Base-by-base conservation (phyloP, 2,329 filamentous ascomycete genomes). In the Penicillium sp. region DNA sequence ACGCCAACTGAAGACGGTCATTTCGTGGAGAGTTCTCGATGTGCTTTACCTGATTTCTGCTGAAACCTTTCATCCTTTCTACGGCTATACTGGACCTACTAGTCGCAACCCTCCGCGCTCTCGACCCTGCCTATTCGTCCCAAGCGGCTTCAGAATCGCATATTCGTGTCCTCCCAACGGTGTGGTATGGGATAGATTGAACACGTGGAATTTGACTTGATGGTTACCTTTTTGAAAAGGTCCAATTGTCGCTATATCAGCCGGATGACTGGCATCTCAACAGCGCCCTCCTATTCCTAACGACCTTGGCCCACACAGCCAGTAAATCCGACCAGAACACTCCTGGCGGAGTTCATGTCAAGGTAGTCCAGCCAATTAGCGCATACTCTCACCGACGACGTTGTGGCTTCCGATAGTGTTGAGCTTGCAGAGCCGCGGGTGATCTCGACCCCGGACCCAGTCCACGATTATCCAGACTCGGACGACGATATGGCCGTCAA, bases 401-500 rank as follows among this genome's bases (percentile, higher is more conserved):
- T 59, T 61, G 69, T 72, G 69, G 69, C 69, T 71, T 67, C 65
- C 48, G 54, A 65, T 45, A 66, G 47, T 34, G 53, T 66, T 46
- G 62, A 67, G 53, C 55, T 64, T n/a, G 52, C 57, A 55, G 59
- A 60, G 43, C 45, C 55, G 44, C 51, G 61, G 61, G 64, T 63
- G 48, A 55, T 55, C 27, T 50, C 56, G 58, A 66, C 70, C 53
- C 68, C 71, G 61, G 71, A 74, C 60, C 65, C 66, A 55, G 67
- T 64, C 57, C 66, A 67, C 61, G 67, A 76, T 54, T 67, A 67
- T 42, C 67, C 71, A 50, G 69, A 71, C 48, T 73, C 72, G 56
- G 72, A 75, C 58, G 76, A 76, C 67, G 75, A 77, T 32, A 75
- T 80, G 65, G 67, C 73, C 49, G 67, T 68, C 57, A 75, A 68